Percentiles rank a stretch among this genome's conserved stretches.
phyloP scores from a whole-genome alignment of 1,284 basidiomycete genomes.

The Leucoagaricus sp. region DNA sequence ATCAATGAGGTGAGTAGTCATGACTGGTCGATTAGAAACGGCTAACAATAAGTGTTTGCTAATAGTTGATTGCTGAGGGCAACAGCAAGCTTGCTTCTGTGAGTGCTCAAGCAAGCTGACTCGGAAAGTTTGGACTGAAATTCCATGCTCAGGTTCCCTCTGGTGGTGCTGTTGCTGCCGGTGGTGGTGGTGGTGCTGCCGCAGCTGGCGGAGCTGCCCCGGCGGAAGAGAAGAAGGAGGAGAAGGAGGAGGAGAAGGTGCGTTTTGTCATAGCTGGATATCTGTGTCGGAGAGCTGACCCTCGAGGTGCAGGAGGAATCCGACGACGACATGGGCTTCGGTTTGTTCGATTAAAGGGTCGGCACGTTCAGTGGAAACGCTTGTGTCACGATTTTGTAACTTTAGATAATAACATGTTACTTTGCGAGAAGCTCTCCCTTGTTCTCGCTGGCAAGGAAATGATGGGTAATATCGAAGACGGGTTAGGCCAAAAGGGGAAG shows the following conservation, averaged over 20 bases:
- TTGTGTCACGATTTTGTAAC: conserved; percentile 3
- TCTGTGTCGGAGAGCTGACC: conserved; percentile 17
- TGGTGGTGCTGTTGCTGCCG: conserved; percentile 69
- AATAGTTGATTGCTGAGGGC: conserved; percentile 90
- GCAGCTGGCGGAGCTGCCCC: conserved; percentile 67
- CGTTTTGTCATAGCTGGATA: conserved; percentile 22
- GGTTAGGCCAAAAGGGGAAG: background rate
- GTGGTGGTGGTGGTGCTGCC: conserved; percentile 55
- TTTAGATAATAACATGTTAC: background rate
- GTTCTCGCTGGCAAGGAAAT: background rate
- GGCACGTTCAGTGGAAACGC: background rate
- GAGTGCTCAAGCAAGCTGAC: conserved; percentile 43
- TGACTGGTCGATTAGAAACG: background rate
- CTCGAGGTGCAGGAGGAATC: conserved; percentile 69
- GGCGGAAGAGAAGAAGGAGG: conserved; percentile 71
- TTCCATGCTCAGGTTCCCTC: conserved; percentile 64
- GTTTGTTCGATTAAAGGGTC: conserved; percentile 83
- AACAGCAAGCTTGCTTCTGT: conserved; percentile 94
- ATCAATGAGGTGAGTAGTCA: conserved; percentile 70
- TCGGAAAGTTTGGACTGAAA: conserved; percentile 22
- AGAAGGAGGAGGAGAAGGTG: conserved; percentile 82
- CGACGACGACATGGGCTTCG: conserved; percentile 93
- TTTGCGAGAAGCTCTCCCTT: background rate
- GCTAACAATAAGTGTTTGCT: background rate
- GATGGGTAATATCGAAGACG: background rate